Percentiles rank a stretch among this genome's conserved stretches.
Evolutionary conservation across 202 grass and related monocot species (phyloP).

Genomic region (Carex arenaria): DNA sequence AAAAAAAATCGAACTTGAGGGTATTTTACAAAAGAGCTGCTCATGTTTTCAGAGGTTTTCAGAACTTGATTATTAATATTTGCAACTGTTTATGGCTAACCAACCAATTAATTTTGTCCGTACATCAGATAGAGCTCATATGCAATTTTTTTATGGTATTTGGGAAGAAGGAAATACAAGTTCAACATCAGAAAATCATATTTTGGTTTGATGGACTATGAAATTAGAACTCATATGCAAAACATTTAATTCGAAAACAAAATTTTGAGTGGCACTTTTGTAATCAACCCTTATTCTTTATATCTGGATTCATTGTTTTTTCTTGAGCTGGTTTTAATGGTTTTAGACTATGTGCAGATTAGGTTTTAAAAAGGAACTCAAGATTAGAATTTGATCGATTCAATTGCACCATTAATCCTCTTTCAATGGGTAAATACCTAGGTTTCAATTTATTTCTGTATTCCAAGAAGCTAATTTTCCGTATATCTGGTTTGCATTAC

Average conservation of each 20-base stretch:
- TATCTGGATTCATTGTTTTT: neutral
- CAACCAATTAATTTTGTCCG: neutral
- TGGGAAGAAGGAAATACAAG: neutral
- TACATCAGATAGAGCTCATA: neutral
- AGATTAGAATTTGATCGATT: constrained; percentile 39
- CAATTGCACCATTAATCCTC: constrained; percentile 31
- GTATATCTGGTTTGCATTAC: constrained; percentile 37
- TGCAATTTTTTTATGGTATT: neutral
- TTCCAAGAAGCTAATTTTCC: constrained; percentile 37
- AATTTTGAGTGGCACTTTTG: constrained; percentile 1
- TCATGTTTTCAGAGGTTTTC: neutral
- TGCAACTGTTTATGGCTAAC: neutral
- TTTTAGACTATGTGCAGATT: constrained; percentile 41
- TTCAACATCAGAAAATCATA: neutral
- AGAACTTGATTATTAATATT: neutral
- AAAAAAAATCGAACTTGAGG: neutral
- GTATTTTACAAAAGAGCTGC: neutral
- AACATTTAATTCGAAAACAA: neutral
- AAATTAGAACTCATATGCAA: neutral
- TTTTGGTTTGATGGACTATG: neutral
- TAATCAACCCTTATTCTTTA: neutral
- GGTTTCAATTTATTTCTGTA: constrained; percentile 38
- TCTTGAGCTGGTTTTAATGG: constrained; percentile 16
- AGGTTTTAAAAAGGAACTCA: constrained; percentile 39
- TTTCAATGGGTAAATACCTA: constrained; percentile 47